Conservation (phyloP, 345 rosid species). For the Populus euphratica region DNA sequence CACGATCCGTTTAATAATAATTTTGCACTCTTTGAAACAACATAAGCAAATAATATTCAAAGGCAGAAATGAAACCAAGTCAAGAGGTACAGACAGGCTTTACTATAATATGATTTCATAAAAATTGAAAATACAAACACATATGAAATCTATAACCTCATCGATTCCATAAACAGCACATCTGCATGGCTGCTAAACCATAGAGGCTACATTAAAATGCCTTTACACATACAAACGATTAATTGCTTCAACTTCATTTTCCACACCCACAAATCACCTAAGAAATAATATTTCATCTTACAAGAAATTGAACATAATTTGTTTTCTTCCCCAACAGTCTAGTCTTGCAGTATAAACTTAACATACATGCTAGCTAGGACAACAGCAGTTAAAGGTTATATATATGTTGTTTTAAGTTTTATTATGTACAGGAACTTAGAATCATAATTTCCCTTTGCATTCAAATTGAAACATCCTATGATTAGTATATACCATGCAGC, state of each 20-base stretch:
- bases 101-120: constrained; percentile 16
- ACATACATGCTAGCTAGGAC: constrained; percentile 12
- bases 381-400: constrained; percentile 22
- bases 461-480: constrained; percentile 27
- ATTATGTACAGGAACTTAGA: constrained; percentile 45
- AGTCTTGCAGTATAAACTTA: constrained; percentile 9
- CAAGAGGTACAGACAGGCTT: neutral
- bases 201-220: constrained; percentile 8
- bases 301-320: neutral
- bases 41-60: neutral
- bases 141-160: constrained; percentile 15
- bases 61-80: neutral
- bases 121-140: constrained; percentile 11
- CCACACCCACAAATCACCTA: neutral
- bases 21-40: neutral
- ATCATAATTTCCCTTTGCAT: constrained; percentile 6
- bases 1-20: no score
- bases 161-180: constrained; percentile 20
- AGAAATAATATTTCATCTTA: constrained; percentile 5
- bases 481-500: constrained; percentile 27
- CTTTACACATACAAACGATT: constrained; percentile 19
- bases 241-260: constrained; percentile 12
- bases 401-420: constrained; percentile 9
- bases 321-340: neutral
- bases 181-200: neutral